These are phyloP conservation scores for Penicillium parvum DNA, from an alignment of 495 filamentous ascomycete species.

Conservation along the genomic window DNA sequence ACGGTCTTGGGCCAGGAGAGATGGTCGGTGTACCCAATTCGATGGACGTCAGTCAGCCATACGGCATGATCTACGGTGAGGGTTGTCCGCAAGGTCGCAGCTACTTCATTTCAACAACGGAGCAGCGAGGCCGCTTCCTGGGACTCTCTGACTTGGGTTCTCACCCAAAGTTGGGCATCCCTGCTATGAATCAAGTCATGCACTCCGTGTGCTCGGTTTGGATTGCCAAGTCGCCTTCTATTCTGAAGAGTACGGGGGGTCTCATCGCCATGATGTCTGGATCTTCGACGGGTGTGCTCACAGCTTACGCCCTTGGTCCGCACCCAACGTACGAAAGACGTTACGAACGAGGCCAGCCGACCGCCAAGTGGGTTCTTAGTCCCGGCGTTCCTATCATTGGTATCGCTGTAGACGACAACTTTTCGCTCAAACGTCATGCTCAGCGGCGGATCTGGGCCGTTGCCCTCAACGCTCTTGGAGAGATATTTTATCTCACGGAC, in stretches of 20 bases:
- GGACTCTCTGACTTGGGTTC: slow-evolving; percentile 47
- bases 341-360: slow-evolving; percentile 68
- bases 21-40: slow-evolving; percentile 73
- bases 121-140: slow-evolving; percentile 75
- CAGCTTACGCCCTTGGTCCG: slow-evolving; percentile 71
- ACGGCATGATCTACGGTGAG: slow-evolving; percentile 80
- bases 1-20: slow-evolving; percentile 71
- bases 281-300: slow-evolving; percentile 81
- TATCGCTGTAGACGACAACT: slow-evolving; percentile 79
- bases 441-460: slow-evolving; percentile 78
- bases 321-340: slow-evolving; percentile 62
- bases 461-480: slow-evolving; percentile 84
- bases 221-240: slow-evolving; percentile 77
- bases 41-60: slow-evolving; percentile 83
- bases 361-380: slow-evolving; percentile 80
- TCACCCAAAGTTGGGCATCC: slow-evolving; percentile 60
- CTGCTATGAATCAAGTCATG: slow-evolving; percentile 54
- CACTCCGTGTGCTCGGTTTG: slow-evolving; percentile 75
- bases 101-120: slow-evolving; percentile 70
- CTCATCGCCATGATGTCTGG: slow-evolving; percentile 78
- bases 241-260: slow-evolving; percentile 70
- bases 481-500: slow-evolving; percentile 78
- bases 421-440: slow-evolving; percentile 60
- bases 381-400: slow-evolving; percentile 90
- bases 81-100: slow-evolving; percentile 73